phyloP scores from a whole-genome alignment of 2,329 filamentous ascomycete species.

The Bisporella sp. region DNA sequence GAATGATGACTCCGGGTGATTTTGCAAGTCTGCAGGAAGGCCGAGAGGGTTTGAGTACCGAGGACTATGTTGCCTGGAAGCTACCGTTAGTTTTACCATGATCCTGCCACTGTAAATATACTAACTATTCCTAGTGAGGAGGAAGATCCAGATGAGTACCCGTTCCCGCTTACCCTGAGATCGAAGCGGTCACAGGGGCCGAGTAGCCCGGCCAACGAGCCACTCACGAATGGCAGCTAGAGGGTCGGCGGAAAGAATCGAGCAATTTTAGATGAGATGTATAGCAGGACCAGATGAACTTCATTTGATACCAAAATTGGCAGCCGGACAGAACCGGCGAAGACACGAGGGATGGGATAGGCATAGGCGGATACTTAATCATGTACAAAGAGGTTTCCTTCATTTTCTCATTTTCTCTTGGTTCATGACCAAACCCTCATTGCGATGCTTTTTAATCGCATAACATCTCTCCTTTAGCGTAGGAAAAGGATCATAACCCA shows the following conservation, averaged over 20 bases:
- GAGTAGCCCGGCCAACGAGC: conserved; percentile 21
- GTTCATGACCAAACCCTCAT: too few species aligned
- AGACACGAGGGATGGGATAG: too few species aligned
- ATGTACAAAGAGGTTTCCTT: too few species aligned
- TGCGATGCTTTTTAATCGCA: too few species aligned
- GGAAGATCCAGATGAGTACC: conserved; percentile 78
- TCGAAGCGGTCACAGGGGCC: conserved; percentile 31
- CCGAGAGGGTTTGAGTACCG: conserved; percentile 84
- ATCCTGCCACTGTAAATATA: not conserved
- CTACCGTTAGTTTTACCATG: conserved; percentile 67
- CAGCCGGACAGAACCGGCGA: too few species aligned
- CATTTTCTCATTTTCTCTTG: too few species aligned
- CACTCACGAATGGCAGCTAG: conserved; percentile 22
- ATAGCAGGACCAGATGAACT: too few species aligned
- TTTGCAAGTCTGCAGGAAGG: conserved; percentile 96
- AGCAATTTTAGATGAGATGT: too few species aligned
- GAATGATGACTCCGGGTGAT: conserved; percentile 99
- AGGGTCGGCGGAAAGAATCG: not conserved
- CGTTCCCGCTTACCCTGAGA: conserved; percentile 61
- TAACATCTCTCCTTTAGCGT: too few species aligned
- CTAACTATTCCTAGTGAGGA: conserved; percentile 59
- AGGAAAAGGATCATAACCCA: too few species aligned
- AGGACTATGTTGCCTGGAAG: conserved; percentile 98
- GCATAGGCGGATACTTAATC: too few species aligned
- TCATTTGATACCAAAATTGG: too few species aligned